phyloP scores from a whole-genome alignment of 768 basidiomycete genomes.

The Inosperma sp. region DNA sequence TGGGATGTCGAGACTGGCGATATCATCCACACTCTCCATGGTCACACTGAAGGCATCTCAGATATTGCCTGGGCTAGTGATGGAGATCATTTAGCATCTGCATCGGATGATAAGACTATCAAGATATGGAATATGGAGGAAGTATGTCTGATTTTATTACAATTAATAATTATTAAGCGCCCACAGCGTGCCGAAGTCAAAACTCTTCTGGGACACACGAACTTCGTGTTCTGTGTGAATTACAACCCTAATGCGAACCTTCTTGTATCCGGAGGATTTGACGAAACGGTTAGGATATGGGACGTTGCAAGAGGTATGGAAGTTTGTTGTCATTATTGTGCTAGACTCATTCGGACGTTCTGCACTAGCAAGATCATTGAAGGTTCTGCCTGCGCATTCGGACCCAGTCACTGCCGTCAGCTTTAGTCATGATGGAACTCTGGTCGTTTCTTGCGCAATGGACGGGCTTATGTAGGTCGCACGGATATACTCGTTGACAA shows the following conservation, averaged over 20 bases:
- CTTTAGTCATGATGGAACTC: constrained; percentile 92
- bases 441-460: constrained; percentile 93
- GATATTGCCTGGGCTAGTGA: constrained; percentile 88
- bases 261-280: constrained; percentile 89
- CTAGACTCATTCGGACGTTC: background rate
- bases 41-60: constrained; percentile 80
- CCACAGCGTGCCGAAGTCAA: constrained; percentile 56
- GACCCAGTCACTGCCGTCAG: constrained; percentile 94
- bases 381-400: constrained; percentile 90
- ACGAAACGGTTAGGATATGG: constrained; percentile 97
- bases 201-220: constrained; percentile 80
- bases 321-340: background rate
- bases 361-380: constrained; percentile 68
- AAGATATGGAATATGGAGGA: constrained; percentile 77
- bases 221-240: constrained; percentile 90
- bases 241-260: constrained; percentile 89
- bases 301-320: constrained; percentile 81
- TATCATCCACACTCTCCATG: constrained; percentile 65
- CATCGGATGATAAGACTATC: constrained; percentile 90
- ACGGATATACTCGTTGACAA: background rate
- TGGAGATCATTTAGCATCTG: constrained; percentile 79
- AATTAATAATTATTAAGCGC: constrained; percentile 9
- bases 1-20: constrained; percentile 75
- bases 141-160: constrained; percentile 31
- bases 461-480: constrained; percentile 90